A percentile compares a stretch with the other conserved stretches of the same genome.
phyloP scores from a whole-genome alignment of 805 yeast species.

The Saccharomycopsis selenospora region DNA sequence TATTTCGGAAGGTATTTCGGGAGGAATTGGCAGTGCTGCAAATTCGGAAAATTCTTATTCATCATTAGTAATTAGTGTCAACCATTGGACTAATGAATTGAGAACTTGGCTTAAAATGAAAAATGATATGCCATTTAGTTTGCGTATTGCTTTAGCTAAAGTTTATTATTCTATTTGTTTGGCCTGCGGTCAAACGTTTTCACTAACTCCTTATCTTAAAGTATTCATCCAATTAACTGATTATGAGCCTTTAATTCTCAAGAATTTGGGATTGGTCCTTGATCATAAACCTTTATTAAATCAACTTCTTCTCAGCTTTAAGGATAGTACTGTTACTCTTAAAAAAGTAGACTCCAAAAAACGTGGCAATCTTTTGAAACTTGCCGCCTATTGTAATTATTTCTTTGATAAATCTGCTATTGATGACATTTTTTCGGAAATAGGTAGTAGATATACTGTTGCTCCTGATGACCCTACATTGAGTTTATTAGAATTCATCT shows the following conservation, averaged over 20 bases:
- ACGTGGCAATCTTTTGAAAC: constrained; percentile 39
- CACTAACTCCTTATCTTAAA: constrained; percentile 52
- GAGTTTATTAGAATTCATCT: constrained; percentile 43
- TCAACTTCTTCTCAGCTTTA: constrained; percentile 32
- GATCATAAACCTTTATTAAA: constrained; percentile 32
- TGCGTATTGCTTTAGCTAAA: constrained; percentile 53
- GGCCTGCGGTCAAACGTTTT: constrained; percentile 62
- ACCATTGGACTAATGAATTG: constrained; percentile 84
- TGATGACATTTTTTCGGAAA: constrained; percentile 42
- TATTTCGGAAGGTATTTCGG: constrained; percentile 2
- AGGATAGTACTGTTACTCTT: constrained; percentile 30
- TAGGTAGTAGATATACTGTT: constrained; percentile 47
- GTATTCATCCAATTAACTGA: constrained; percentile 52
- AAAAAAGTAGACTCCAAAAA: constrained; percentile 34
- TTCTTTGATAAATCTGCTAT: constrained; percentile 42
- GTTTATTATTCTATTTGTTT: constrained; percentile 68
- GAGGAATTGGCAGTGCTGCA: constrained; percentile 13
- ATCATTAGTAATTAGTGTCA: constrained; percentile 65
- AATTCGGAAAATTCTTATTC: constrained; percentile 42
- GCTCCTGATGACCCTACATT: constrained; percentile 46
- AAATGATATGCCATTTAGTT: constrained; percentile 64
- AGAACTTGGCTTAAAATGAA: constrained; percentile 72
- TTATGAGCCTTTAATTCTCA: constrained; percentile 28
- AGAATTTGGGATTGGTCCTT: constrained; percentile 27
- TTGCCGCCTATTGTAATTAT: constrained; percentile 47